These are phyloP conservation scores for Tubosaeta brunneosetosa DNA, from an alignment of 768 basidiomycete species.

Conservation along the genomic window DNA sequence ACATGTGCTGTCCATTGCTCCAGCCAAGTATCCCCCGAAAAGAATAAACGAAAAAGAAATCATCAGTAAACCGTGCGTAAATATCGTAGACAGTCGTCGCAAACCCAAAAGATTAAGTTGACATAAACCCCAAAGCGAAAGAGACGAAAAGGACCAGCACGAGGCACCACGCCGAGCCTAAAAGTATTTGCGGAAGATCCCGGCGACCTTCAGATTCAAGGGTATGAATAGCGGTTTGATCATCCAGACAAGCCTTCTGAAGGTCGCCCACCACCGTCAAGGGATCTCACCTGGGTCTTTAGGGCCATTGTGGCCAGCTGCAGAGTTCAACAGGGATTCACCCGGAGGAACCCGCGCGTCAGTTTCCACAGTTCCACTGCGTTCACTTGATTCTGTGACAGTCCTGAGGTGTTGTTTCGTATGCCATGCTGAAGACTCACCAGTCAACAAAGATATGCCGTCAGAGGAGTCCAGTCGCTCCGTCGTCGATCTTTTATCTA, in stretches of 20 bases:
- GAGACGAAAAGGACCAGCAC: constrained; percentile 22
- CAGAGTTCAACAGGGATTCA: constrained; percentile 7
- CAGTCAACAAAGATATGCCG: not conserved
- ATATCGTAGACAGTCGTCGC: constrained; percentile 8
- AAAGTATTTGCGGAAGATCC: constrained; percentile 40
- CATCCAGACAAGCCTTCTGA: constrained; percentile 41
- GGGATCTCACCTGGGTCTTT: constrained; percentile 23
- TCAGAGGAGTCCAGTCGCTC: not conserved
- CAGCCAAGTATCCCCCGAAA: constrained; percentile 15
- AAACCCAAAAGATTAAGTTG: constrained; percentile 17
- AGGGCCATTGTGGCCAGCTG: constrained; percentile 10
- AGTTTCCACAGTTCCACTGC: not conserved
- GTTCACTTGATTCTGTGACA: constrained; percentile 13
- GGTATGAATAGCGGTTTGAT: constrained; percentile 38
- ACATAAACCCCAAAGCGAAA: constrained; percentile 23
- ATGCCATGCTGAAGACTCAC: constrained; percentile 10
- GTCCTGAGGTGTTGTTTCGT: constrained; percentile 4
- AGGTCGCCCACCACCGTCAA: constrained; percentile 50
- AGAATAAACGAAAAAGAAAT: constrained; percentile 3
- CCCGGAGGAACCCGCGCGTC: not conserved
- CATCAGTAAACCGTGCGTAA: constrained; percentile 4
- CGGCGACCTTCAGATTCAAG: constrained; percentile 46
- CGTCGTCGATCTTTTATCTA: constrained; percentile 4
- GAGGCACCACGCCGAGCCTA: constrained; percentile 23
- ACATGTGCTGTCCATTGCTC: constrained; percentile 9